These are phyloP conservation scores for Penicillium coprophilum DNA, from an alignment of 495 filamentous ascomycete species.

Conservation along the genomic window DNA sequence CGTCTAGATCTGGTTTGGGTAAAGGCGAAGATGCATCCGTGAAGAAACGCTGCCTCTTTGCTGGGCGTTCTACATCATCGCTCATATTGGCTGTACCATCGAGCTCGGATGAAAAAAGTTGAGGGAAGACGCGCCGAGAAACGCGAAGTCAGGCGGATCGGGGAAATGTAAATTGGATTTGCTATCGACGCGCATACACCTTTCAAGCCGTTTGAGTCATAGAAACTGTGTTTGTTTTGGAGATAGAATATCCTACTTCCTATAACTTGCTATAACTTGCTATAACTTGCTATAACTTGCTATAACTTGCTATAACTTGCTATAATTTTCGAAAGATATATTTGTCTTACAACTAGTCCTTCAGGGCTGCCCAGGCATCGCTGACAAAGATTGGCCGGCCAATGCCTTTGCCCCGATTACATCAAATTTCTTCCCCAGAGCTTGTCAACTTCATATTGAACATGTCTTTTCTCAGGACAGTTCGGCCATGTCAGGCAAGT, in stretches of 20 bases:
- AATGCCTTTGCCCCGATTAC: slow-evolving; percentile 35
- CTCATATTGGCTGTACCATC: slow-evolving; percentile 26
- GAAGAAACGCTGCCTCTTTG: slow-evolving; percentile 83
- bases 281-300: too few species aligned
- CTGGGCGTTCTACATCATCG: slow-evolving; percentile 49
- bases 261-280: not conserved
- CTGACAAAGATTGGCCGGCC: slow-evolving; percentile 20
- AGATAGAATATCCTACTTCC: not conserved
- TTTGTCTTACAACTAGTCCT: not conserved
- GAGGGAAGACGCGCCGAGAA: slow-evolving; percentile 44
- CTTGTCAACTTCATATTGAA: not conserved
- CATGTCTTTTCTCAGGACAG: slow-evolving; percentile 31
- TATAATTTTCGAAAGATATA: not conserved
- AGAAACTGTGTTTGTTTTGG: not conserved
- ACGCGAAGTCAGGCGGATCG: slow-evolving; percentile 34
- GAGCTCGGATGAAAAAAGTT: slow-evolving; percentile 2
- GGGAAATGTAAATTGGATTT: not conserved
- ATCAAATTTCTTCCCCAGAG: slow-evolving; percentile 12
- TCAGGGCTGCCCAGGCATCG: not conserved
- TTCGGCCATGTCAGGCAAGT: slow-evolving; percentile 23
- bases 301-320: not conserved
- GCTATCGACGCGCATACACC: too few species aligned
- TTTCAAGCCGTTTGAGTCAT: not conserved
- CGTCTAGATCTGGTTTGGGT: slow-evolving; percentile 18
- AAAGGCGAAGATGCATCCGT: slow-evolving; percentile 42